Conservation (phyloP, 371 early-diverging fungal genomes). For the Mortierella sp. region DNA sequence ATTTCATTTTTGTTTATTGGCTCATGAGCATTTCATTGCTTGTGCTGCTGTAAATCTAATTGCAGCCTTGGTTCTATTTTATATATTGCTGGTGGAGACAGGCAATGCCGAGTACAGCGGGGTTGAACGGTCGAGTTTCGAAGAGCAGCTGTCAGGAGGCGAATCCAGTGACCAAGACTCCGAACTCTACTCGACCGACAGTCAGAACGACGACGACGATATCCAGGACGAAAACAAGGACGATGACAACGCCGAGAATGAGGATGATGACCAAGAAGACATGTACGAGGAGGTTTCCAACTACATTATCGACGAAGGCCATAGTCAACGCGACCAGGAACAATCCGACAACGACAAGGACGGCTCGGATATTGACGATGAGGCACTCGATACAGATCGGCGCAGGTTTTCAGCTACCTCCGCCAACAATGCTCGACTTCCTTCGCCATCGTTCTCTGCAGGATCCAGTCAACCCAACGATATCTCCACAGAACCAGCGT, state of each 20-base stretch:
- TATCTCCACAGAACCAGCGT: background rate
- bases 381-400: background rate
- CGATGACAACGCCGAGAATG: background rate
- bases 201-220: slow-evolving; percentile 27
- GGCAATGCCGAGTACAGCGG: background rate
- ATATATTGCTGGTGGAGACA: background rate
- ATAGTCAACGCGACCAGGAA: background rate
- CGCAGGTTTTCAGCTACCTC: background rate
- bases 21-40: no score
- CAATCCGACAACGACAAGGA: slow-evolving; percentile 13
- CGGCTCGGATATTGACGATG: slow-evolving; percentile 13
- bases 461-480: background rate
- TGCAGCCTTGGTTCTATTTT: background rate
- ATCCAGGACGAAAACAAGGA: background rate
- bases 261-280: background rate
- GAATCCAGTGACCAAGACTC: slow-evolving; percentile 25
- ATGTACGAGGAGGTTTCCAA: slow-evolving; percentile 21
- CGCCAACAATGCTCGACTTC: background rate
- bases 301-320: slow-evolving; percentile 9
- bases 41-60: background rate
- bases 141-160: slow-evolving; percentile 17
- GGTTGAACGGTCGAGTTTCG: slow-evolving; percentile 5
- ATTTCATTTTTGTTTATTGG: background rate
- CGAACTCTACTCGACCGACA: slow-evolving; percentile 18
- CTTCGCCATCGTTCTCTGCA: slow-evolving; percentile 4